Percentiles rank a stretch among this genome's conserved stretches.
Conservation (phyloP, 148 eudicot species). For the Hydrangea macrophylla region DNA sequence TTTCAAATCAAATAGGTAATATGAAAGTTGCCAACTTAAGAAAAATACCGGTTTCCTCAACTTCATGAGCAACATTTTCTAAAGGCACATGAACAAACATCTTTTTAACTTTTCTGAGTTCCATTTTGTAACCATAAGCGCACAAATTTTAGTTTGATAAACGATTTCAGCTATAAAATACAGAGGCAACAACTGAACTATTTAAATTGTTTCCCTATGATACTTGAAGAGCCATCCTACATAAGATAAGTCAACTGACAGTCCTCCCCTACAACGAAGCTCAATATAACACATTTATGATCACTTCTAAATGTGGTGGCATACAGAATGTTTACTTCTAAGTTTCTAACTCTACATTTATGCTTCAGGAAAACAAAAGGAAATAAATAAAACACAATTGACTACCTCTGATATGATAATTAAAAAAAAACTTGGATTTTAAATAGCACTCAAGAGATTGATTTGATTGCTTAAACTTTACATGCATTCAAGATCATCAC, state of each 20-base stretch:
- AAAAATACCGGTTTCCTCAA: constrained; percentile 88
- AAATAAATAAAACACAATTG: too few species aligned
- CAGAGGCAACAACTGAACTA: background rate
- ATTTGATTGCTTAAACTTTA: too few species aligned
- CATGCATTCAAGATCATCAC: too few species aligned
- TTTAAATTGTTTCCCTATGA: background rate
- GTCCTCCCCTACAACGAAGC: background rate
- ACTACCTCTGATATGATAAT: too few species aligned
- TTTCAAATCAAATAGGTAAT: background rate
- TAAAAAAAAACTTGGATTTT: too few species aligned
- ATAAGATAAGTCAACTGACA: background rate
- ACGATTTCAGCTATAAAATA: background rate
- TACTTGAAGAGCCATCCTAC: background rate
- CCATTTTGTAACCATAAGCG: constrained; percentile 64
- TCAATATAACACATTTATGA: constrained; percentile 36
- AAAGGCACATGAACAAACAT: constrained; percentile 92
- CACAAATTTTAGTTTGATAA: constrained; percentile 9
- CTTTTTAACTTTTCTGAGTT: constrained; percentile 94
- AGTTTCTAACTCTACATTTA: background rate
- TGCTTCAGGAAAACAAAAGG: background rate
- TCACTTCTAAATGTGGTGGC: constrained; percentile 82
- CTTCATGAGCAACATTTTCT: constrained; percentile 97
- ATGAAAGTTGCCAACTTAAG: background rate
- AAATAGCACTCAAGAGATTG: too few species aligned
- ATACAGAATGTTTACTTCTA: background rate